phyloP scores from a whole-genome alignment of 306 rosid genomes.

The Styphnolobium japonicum region DNA sequence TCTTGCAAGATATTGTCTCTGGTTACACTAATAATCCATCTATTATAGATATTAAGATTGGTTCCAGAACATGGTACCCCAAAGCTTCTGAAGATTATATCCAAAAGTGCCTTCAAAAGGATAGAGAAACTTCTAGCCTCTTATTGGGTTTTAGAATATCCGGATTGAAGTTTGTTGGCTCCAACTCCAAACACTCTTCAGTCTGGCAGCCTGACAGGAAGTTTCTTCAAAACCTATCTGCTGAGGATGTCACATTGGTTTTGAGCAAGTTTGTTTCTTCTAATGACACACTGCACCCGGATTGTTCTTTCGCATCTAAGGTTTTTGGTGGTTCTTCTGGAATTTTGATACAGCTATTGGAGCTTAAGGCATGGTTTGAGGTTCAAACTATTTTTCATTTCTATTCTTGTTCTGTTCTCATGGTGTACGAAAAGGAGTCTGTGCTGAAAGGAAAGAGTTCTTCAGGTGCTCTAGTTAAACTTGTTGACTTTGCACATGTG shows the following conservation, averaged over 20 bases:
- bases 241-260: conserved; percentile 26
- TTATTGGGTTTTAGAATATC: conserved; percentile 69
- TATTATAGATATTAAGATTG: conserved; percentile 70
- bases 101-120: conserved; percentile 49
- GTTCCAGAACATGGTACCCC: conserved; percentile 80
- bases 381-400: conserved; percentile 74
- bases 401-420: conserved; percentile 61
- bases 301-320: conserved; percentile 42
- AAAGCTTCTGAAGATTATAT: conserved; percentile 62
- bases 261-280: conserved; percentile 70
- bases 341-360: conserved; percentile 54
- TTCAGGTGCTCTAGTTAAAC: conserved; percentile 47
- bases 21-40: conserved; percentile 38
- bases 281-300: conserved; percentile 44
- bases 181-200: conserved; percentile 30
- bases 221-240: conserved; percentile 23
- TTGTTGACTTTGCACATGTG: conserved; percentile 83
- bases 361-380: conserved; percentile 85
- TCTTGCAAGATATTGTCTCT: conserved; percentile 47
- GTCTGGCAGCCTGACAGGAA: conserved; percentile 58
- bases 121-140: conserved; percentile 42
- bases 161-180: conserved; percentile 50
- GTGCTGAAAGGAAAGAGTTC: conserved; percentile 28
- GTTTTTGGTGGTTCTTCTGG: conserved; percentile 56
- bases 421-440: conserved; percentile 55